Base-by-base conservation (phyloP, 768 basidiomycete genomes). In the Phylloporus rhodoxanthus region DNA sequence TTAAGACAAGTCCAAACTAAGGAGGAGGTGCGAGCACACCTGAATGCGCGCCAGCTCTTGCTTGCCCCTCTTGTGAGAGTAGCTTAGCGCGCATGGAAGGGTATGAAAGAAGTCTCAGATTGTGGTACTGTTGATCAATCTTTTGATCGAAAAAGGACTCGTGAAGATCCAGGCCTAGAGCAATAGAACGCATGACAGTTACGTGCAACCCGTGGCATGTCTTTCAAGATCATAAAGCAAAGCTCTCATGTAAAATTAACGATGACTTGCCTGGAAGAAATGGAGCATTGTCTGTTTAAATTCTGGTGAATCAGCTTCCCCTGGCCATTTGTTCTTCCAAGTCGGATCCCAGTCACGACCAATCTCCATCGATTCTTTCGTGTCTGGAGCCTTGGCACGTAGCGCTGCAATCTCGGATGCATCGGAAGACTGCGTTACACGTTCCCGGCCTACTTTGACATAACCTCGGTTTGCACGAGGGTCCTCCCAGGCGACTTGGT, bases 351-450 rank as follows among this genome's bases (percentile, higher is more conserved):
- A 86, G 50, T 94, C 89, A 21, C 85, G 76, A 26, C 91, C 90
- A 39, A 94, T 91, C 65, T 94, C 91, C 82, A 93, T 90, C 8
- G 81, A 74, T 66, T 93, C 90, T 66, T 91, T 90, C 68, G 69
- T 81, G 62, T 91, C 90, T 0, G 91, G 90, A 0, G 90, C 81
- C 51, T 80, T 81, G 50, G 70, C 72, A n/a, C 91, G 81, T 19
- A 92, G 70, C 38, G 74, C 66, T 39, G 82, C 84, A 56, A 93
- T 91, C 68, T 90, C 88, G 15, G 73, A 67, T 9, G 80, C 75
- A 65, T 89, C 80, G 28, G 75, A 70, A 21, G 84, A 82, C 53
- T 86, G 85, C 0, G 87, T 87, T 25, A 89, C 85, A 29, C 85
- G 84, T 65, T 94, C 91, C 17, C 91, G 79, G 15, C 91, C 91